Evolutionary conservation across 1,284 basidiomycete genomes (phyloP), one percentile per base, ranked within the genome.

Genomic region (Cryptococcus sp.): DNA sequence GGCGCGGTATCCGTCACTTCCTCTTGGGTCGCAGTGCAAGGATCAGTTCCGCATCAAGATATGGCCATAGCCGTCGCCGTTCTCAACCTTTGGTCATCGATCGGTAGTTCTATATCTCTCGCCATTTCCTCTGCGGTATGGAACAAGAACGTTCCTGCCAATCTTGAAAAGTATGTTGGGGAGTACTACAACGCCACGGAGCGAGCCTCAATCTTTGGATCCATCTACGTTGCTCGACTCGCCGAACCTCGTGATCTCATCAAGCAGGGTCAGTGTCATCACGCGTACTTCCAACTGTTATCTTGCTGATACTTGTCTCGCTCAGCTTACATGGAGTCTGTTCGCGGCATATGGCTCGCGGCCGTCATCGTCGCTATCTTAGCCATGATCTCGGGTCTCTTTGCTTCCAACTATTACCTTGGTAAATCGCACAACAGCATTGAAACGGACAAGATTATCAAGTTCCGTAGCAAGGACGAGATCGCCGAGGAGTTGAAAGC

Each of bases 1-100:
- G 68, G 67, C 40, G 59, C 61, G 15, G 54, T 65, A 55, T 67
- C 67, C 25, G 72, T 77, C 26, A 69, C 71, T 15, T 70, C 68
- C 15, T 68, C 72, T 0, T 66, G 72, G 7, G 68, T 73, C 3
- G 74, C 69, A 0, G 68, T 70, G 3, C 77, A 77, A 48, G 77
- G 69, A 1, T 72, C 70, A 15, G 77, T 75, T 3, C 68, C 74
- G n/a, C 76, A 77, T 58, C 59, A 63, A 50, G 76, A 77, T 58
- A 65, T 78, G 23, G 74, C 70, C 6, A 55, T 64, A 10, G 66
- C 41, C 41, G 47, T 50, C 5, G 64, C 75, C 2, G 56, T 73
- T 11, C 68, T 78, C 10, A 62, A 66, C 34, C 63, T 78, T 49
- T 76, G 74, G 66, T 64, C 72, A 0, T 62, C 62, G 37, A 61